Percentiles rank a stretch among this genome's conserved stretches.
Evolutionary conservation across 352 stramenopile genomes (phyloP).

Genomic region (Globisporangium lucens): DNA sequence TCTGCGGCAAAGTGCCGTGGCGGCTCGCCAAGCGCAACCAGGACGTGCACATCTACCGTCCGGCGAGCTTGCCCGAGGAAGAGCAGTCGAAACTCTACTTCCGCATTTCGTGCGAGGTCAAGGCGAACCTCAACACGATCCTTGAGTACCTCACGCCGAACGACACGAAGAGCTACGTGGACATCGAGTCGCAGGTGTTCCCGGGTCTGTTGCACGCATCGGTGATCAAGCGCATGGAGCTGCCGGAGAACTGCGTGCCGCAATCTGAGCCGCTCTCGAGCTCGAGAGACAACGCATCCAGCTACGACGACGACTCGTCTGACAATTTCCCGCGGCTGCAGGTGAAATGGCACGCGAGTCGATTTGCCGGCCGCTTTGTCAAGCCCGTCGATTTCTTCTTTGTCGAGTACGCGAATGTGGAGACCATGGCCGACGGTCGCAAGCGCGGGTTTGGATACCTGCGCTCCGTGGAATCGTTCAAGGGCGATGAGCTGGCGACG

Average conservation of each 20-base stretch:
- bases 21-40: slow-evolving; percentile 72
- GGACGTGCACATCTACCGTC: slow-evolving; percentile 78
- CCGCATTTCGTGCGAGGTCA: slow-evolving; percentile 80
- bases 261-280: slow-evolving; percentile 25
- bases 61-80: slow-evolving; percentile 33
- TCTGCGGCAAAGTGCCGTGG: slow-evolving; percentile 64
- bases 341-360: slow-evolving; percentile 86
- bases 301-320: slow-evolving; percentile 34
- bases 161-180: slow-evolving; percentile 70
- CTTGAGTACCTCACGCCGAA: slow-evolving; percentile 76
- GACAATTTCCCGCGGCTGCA: slow-evolving; percentile 65
- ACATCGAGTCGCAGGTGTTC: slow-evolving; percentile 82
- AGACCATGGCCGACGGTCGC: slow-evolving; percentile 57
- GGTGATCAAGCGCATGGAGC: slow-evolving; percentile 78
- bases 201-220: slow-evolving; percentile 71
- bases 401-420: slow-evolving; percentile 83
- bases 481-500: slow-evolving; percentile 72
- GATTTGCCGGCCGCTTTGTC: slow-evolving; percentile 75
- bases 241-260: slow-evolving; percentile 26
- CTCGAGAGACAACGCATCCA: slow-evolving; percentile 40
- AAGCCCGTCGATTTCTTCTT: slow-evolving; percentile 87
- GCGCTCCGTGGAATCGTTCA: slow-evolving; percentile 79
- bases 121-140: slow-evolving; percentile 70
- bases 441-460: slow-evolving; percentile 76
- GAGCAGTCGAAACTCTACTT: slow-evolving; percentile 75